These are phyloP conservation scores for Geosiphon pyriformis DNA, from an alignment of 192 early-diverging fungal genomes.

Conservation along the genomic window DNA sequence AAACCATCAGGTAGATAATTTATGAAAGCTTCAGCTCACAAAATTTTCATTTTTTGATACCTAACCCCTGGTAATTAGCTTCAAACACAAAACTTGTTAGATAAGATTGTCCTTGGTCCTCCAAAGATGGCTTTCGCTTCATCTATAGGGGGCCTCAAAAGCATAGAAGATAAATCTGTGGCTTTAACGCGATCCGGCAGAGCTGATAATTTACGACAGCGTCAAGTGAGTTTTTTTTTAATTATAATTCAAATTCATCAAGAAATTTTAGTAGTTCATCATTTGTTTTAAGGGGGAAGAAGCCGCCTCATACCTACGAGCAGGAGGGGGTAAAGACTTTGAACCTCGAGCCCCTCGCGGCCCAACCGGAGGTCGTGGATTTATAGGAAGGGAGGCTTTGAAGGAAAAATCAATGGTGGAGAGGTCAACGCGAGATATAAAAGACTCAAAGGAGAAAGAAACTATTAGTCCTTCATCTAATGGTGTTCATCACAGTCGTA, in stretches of 20 bases:
- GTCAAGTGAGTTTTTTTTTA: constrained; percentile 20
- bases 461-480: no score
- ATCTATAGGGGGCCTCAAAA: constrained; percentile 43
- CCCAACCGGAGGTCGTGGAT: constrained; percentile 33
- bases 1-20: constrained; percentile 3
- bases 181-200: constrained; percentile 16
- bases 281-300: constrained; percentile 3
- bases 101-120: constrained; percentile 50
- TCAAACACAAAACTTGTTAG: no score
- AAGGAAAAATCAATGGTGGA: constrained; percentile 6
- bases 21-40: neutral
- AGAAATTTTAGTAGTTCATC: neutral
- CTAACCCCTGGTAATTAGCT: neutral
- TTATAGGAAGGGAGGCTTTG: constrained; percentile 23
- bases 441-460: no score
- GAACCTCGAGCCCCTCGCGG: constrained; percentile 32
- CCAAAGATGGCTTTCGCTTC: constrained; percentile 55
- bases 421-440: neutral
- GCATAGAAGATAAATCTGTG: constrained; percentile 32
- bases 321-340: constrained; percentile 19
- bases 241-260: neutral
- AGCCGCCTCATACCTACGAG: constrained; percentile 3
- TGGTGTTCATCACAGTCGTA: neutral
- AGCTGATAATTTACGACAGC: constrained; percentile 20
- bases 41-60: constrained; percentile 1